Evolutionary conservation across 257 asterid species (phyloP).

Genomic region (Plantago ovata): DNA sequence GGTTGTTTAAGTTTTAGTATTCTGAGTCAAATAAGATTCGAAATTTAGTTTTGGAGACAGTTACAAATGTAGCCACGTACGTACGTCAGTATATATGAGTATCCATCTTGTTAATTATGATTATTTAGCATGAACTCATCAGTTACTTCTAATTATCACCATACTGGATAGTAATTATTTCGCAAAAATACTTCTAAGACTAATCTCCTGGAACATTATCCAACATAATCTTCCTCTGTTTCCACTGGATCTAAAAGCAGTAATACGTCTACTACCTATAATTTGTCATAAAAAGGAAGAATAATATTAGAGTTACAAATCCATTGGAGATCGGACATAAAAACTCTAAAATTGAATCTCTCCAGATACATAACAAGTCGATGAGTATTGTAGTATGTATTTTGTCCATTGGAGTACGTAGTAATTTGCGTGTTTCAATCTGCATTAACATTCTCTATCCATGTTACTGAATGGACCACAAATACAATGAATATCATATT

Average conservation of each 20-base stretch:
- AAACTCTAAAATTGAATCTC: not conserved
- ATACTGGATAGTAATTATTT: too few relatives aligned
- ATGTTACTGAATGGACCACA: conserved; percentile 9
- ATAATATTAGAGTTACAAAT: not conserved
- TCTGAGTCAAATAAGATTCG: too few relatives aligned
- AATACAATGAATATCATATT: not conserved
- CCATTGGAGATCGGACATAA: conserved; percentile 4
- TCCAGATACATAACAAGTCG: not conserved
- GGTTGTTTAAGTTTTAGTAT: too few relatives aligned
- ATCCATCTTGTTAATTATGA: too few relatives aligned
- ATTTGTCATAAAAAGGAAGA: conserved; percentile 2
- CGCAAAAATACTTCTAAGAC: too few relatives aligned
- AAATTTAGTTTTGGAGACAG: too few relatives aligned
- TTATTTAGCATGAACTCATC: too few relatives aligned
- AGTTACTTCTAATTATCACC: too few relatives aligned
- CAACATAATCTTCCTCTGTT: not conserved
- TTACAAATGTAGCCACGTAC: too few relatives aligned
- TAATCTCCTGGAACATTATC: too few relatives aligned
- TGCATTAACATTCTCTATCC: conserved; percentile 6
- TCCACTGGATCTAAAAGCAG: not conserved
- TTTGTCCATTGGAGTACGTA: not conserved
- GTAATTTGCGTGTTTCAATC: conserved; percentile 9
- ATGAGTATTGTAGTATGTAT: not conserved
- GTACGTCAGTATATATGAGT: too few relatives aligned
- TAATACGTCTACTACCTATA: not conserved